These are phyloP conservation scores for Penicillium sp. DNA, from an alignment of 2,329 filamentous ascomycete genomes.

Conservation along the genomic window DNA sequence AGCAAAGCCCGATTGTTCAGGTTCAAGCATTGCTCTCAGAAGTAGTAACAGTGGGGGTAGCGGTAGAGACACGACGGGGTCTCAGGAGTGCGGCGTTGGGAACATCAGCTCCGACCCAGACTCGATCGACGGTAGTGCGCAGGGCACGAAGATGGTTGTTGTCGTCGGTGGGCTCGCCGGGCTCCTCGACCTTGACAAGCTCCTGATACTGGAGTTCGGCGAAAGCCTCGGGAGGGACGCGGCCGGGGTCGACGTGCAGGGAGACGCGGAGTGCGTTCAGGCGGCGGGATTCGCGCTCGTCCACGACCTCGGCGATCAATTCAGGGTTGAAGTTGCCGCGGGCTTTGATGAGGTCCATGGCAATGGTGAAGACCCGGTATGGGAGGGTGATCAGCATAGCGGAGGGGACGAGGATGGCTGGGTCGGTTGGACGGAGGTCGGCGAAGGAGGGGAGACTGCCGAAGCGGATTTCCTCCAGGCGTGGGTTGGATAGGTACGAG, in stretches of 20 bases:
- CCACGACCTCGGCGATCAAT: conserved; percentile 26
- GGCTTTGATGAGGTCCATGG: conserved; percentile 23
- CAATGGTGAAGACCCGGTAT: conserved; percentile 24
- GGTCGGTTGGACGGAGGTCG: conserved; percentile 14
- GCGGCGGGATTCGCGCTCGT: conserved; percentile 35
- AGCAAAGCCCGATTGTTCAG: too few species aligned
- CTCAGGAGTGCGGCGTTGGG: not conserved
- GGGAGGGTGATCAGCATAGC: conserved; percentile 33
- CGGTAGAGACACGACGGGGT: not conserved
- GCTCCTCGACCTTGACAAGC: conserved; percentile 8
- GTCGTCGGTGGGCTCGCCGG: not conserved
- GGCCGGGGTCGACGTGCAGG: not conserved
- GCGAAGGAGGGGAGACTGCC: conserved; percentile 20
- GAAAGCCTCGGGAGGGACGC: not conserved
- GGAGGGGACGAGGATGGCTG: conserved; percentile 25
- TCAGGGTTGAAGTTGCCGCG: conserved; percentile 16
- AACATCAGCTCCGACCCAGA: not conserved
- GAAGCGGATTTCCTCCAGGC: conserved; percentile 27
- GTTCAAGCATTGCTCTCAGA: not conserved
- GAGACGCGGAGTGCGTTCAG: conserved; percentile 20
- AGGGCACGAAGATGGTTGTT: not conserved
- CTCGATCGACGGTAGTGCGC: not conserved
- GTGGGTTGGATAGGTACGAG: conserved; percentile 15
- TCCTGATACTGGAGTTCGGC: conserved; percentile 28
- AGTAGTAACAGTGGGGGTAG: not conserved